Conservation (phyloP, 352 stramenopile genomes). For the Phytophthora ohioensis region DNA sequence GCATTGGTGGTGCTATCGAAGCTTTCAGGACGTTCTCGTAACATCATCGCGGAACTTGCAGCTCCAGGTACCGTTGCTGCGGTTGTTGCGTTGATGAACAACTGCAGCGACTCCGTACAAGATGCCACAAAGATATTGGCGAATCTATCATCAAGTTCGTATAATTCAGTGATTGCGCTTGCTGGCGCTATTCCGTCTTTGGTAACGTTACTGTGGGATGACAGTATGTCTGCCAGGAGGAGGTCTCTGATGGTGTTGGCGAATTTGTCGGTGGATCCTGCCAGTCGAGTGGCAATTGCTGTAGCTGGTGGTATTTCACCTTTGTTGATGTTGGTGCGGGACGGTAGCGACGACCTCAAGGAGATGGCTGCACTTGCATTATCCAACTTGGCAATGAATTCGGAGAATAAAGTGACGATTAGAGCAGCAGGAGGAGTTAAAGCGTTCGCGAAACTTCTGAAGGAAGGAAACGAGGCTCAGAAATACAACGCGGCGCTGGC, state of each 20-base stretch:
- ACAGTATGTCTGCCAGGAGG: neutral
- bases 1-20: neutral
- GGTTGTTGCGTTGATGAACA: constrained; percentile 1
- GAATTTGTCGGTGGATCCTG: constrained; percentile 4
- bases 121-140: neutral
- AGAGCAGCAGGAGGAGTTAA: constrained; percentile 7
- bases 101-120: neutral
- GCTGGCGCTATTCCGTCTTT: constrained; percentile 13
- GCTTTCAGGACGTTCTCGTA: neutral
- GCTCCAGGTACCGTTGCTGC: neutral
- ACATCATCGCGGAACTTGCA: neutral
- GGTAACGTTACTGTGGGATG: constrained; percentile 19
- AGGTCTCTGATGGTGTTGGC: neutral
- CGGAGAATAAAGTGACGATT: constrained; percentile 17
- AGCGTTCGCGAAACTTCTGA: constrained; percentile 10
- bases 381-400: constrained; percentile 10
- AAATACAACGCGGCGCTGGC: constrained; percentile 16
- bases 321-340: constrained; percentile 15
- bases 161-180: constrained; percentile 13
- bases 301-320: constrained; percentile 17
- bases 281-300: constrained; percentile 6
- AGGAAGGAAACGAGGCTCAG: constrained; percentile 7
- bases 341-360: constrained; percentile 18
- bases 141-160: constrained; percentile 15
- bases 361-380: constrained; percentile 7